Evolutionary conservation across 2,329 filamentous ascomycete species (phyloP).

Genomic region (Sarocladiaceae sp.): DNA sequence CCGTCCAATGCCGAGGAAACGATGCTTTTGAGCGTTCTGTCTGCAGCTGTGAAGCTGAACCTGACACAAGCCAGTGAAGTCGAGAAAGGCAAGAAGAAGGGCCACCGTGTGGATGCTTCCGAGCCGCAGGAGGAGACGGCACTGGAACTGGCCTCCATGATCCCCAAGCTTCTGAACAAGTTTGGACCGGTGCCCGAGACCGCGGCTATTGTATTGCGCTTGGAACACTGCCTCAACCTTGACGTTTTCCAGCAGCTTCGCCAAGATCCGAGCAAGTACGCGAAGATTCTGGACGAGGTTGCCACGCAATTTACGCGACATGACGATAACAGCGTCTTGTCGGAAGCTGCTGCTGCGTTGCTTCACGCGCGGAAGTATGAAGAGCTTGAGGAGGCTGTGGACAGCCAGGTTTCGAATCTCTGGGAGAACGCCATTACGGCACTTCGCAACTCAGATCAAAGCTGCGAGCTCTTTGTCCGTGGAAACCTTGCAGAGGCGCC

Average conservation of each 20-base stretch:
- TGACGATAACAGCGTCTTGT: conserved; percentile 75
- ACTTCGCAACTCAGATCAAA: conserved; percentile 64
- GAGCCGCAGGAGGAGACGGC: conserved; percentile 75
- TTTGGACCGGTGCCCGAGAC: conserved; percentile 86
- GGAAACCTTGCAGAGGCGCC: conserved; percentile 60
- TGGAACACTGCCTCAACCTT: conserved; percentile 82
- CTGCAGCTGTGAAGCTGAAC: conserved; percentile 70
- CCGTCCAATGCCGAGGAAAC: conserved; percentile 72
- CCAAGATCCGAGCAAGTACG: conserved; percentile 76
- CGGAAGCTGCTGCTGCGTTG: conserved; percentile 75
- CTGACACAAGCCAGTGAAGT: conserved; percentile 62
- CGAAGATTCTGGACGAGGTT: conserved; percentile 79
- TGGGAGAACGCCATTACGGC: conserved; percentile 81
- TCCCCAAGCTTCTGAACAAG: conserved; percentile 84
- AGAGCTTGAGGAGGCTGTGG: conserved; percentile 79
- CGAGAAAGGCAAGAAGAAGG: conserved; percentile 51
- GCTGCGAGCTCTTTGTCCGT: conserved; percentile 64
- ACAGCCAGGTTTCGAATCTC: conserved; percentile 69
- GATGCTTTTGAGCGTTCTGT: conserved; percentile 80
- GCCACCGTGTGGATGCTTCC: conserved; percentile 54
- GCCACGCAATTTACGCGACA: conserved; percentile 93
- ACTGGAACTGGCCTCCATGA: conserved; percentile 67
- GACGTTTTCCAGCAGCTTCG: conserved; percentile 84
- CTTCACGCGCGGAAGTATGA: conserved; percentile 81
- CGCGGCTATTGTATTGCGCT: conserved; percentile 74